A percentile compares a stretch with the other conserved stretches of the same genome.
These are phyloP conservation scores for Borealophlyctis nickersoniae DNA, from an alignment of 192 early-diverging fungal genomes.

Conservation along the genomic window DNA sequence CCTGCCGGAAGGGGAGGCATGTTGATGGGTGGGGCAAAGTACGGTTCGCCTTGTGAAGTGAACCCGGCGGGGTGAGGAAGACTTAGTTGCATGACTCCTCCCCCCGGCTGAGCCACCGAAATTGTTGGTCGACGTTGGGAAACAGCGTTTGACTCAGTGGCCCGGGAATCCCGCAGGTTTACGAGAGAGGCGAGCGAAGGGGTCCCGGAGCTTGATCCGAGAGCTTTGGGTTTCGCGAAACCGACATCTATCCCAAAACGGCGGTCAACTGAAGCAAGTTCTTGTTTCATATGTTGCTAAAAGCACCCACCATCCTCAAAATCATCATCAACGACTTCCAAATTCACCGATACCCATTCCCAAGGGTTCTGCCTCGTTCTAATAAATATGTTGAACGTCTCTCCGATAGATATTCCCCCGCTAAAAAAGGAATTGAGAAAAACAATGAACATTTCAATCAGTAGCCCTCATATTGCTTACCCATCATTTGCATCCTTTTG, in stretches of 20 bases:
- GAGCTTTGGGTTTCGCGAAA: slow-evolving; percentile 23
- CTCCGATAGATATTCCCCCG: slow-evolving; percentile 33
- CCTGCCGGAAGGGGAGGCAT: slow-evolving; percentile 47
- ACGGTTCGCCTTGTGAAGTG: slow-evolving; percentile 49
- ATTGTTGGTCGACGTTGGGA: not conserved
- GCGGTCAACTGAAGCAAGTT: not conserved
- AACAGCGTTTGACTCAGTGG: no score
- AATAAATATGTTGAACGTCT: slow-evolving; percentile 53
- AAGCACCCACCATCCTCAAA: slow-evolving; percentile 49
- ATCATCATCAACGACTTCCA: slow-evolving; percentile 58
- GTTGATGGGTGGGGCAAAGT: slow-evolving; percentile 52
- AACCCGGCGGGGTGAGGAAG: slow-evolving; percentile 43
- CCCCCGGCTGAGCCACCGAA: not conserved
- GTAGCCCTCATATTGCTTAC: no score
- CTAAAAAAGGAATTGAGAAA: slow-evolving; percentile 9
- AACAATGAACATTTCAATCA: slow-evolving; percentile 15
- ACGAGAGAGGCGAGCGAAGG: slow-evolving; percentile 28
- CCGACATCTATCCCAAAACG: slow-evolving; percentile 17
- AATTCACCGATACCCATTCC: slow-evolving; percentile 53
- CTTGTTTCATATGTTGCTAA: no score
- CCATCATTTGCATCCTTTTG: slow-evolving; percentile 36
- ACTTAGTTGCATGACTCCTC: slow-evolving; percentile 1
- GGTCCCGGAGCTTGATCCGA: slow-evolving; percentile 12
- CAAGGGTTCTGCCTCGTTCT: slow-evolving; percentile 25
- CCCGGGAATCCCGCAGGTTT: slow-evolving; percentile 18